Base-by-base conservation (phyloP, 352 stramenopile genomes). In the Phytopythium montanum region DNA sequence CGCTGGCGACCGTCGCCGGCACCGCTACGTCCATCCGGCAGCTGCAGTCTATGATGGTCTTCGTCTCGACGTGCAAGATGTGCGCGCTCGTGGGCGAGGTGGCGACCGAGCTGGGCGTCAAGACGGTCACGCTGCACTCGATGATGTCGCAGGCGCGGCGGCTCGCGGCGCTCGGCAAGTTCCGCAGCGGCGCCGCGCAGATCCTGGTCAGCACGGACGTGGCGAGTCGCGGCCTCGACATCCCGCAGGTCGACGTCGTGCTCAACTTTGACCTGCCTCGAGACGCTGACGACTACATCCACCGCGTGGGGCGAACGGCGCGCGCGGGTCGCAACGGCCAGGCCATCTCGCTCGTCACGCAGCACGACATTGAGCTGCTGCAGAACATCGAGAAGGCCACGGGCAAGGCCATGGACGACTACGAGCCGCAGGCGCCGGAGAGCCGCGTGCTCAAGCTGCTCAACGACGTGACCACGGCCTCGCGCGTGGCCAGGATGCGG, bases 161-260 rank as follows among this genome's bases (percentile, higher is more conserved):
- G 33, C 64, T 98, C 16, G 95, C 95, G 2, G 89, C 96, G 14
- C 79, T 99, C n/a, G 95, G 84, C 34, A 99, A 98, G 71, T 99
- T 99, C 73, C 97, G 98, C 73, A 97, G 88, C 38, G 88, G 95
- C 26, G 64, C 92, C 33, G 96, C 89, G 39, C 78, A 87, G 41
- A 86, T 99, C 12, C 73, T 99, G 38, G 89, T 99, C 41, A 97
- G 93, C 45, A 99, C 98, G 29, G 97, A 99, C 72, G 95, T 99
- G 16, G 96, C 96, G 16, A 96, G 82, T 66, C 84, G 98, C 55
- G 98, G 97, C 25, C 72, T 99, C 19, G 97, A 99, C 65, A 98
- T 99, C 51, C 96, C 96, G 0, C 79, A 95, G 57, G 92, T 98
- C 13, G 95, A 99, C 68, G 72, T 99, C 3, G 97, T 99, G 23